Percentiles rank a stretch among this genome's conserved stretches.
These are phyloP conservation scores for Acer saccharum DNA, from an alignment of 345 rosid genomes.

Conservation along the genomic window DNA sequence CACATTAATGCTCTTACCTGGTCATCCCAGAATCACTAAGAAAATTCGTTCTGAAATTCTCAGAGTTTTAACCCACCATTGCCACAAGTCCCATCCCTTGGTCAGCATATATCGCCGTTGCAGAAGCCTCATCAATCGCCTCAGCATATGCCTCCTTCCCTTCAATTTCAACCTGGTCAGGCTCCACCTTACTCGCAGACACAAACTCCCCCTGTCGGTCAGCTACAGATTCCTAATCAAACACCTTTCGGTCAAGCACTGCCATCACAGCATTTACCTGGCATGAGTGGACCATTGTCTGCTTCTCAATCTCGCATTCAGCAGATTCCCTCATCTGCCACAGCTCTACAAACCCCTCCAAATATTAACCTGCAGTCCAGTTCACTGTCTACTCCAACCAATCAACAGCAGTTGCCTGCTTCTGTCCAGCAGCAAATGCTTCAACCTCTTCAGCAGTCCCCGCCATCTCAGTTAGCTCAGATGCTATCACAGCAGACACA, in stretches of 20 bases:
- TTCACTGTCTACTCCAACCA: conserved; percentile 43
- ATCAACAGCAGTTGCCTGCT: conserved; percentile 53
- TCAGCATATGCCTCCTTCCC: conserved; percentile 47
- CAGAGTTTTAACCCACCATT: conserved; percentile 50
- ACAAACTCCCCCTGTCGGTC: conserved; percentile 36
- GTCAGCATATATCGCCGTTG: conserved; percentile 64
- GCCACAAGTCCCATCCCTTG: conserved; percentile 43
- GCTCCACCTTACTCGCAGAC: conserved; percentile 46
- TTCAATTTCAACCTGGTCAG: conserved; percentile 47
- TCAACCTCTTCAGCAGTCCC: conserved; percentile 80
- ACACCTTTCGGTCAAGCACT: conserved; percentile 46
- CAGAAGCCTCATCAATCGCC: conserved; percentile 69
- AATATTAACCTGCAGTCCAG: conserved; percentile 52
- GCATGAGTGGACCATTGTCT: conserved; percentile 53
- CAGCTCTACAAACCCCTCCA: conserved; percentile 47
- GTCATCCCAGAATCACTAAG: conserved; percentile 14
- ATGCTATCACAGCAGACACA: conserved; percentile 91
- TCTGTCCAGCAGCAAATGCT: conserved; percentile 58
- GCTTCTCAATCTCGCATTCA: conserved; percentile 57
- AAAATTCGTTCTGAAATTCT: conserved; percentile 1
- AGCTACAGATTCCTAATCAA: conserved; percentile 43
- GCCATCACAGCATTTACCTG: conserved; percentile 50
- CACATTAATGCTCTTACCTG: not conserved
- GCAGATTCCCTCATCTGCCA: conserved; percentile 47
- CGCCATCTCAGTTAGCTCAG: conserved; percentile 93